Percentiles rank a stretch among this genome's conserved stretches.
These are phyloP conservation scores for Mycena galericulata DNA, from an alignment of 768 basidiomycete species.

Conservation along the genomic window DNA sequence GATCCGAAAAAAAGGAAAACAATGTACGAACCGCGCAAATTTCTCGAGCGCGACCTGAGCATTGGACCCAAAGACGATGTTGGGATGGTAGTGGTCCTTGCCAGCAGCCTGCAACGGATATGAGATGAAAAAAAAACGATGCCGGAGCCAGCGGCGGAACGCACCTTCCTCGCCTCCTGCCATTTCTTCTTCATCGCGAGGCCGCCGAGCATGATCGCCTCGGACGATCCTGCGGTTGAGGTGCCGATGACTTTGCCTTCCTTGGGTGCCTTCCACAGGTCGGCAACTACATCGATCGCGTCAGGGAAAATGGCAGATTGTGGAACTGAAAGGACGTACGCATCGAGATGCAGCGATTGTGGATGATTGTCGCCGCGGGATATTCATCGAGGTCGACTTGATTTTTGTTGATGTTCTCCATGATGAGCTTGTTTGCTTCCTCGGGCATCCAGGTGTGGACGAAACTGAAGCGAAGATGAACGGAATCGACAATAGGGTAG, in stretches of 20 bases:
- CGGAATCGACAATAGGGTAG: not conserved
- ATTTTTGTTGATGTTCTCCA: constrained; percentile 75
- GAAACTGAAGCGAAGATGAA: constrained; percentile 44
- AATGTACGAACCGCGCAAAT: constrained; percentile 60
- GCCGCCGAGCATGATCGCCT: constrained; percentile 80
- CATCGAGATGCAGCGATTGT: constrained; percentile 68
- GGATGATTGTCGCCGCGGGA: constrained; percentile 64
- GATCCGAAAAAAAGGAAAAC: no score
- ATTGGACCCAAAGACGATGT: constrained; percentile 69
- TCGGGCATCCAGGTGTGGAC: constrained; percentile 72
- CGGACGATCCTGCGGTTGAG: constrained; percentile 72
- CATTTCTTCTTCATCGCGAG: constrained; percentile 71
- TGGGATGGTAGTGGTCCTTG: constrained; percentile 66
- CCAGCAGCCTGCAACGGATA: constrained; percentile 52
- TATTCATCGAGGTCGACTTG: constrained; percentile 78
- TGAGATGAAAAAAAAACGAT: not conserved
- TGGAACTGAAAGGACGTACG: constrained; percentile 43
- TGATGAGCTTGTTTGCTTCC: constrained; percentile 64
- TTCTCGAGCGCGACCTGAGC: constrained; percentile 76
- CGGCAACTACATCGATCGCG: constrained; percentile 52
- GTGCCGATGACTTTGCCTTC: constrained; percentile 68
- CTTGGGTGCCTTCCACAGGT: constrained; percentile 75
- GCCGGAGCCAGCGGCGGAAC: no score
- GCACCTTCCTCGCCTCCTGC: constrained; percentile 67
- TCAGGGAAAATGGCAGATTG: constrained; percentile 2